phyloP scores from a whole-genome alignment of 331 rosid genomes.

The Dryas integrifolia region DNA sequence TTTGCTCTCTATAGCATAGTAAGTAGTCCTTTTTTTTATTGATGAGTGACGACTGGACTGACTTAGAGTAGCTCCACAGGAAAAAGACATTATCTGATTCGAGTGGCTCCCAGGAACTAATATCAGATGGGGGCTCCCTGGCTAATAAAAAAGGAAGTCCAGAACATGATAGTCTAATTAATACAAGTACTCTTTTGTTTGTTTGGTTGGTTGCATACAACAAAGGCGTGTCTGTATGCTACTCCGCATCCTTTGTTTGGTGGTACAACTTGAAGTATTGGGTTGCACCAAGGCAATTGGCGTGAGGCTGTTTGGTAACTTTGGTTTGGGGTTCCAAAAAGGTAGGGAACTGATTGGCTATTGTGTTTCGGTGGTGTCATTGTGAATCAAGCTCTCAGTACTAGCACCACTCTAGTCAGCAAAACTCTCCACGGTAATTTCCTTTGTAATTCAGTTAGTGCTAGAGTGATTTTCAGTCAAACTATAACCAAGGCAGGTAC shows the following conservation, averaged over 20 bases:
- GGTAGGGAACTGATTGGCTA: background rate
- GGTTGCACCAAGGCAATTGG: background rate
- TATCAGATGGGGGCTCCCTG: constrained; percentile 15
- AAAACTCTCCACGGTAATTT: background rate
- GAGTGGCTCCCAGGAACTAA: constrained; percentile 40
- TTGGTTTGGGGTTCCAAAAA: background rate
- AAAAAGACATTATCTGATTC: constrained; percentile 31
- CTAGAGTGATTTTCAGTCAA: no score
- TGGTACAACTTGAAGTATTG: background rate
- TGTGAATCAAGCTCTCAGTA: no score
- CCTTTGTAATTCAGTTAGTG: no score
- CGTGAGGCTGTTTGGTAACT: background rate
- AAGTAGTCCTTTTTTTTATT: constrained; percentile 8
- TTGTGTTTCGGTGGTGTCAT: background rate
- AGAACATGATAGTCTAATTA: background rate
- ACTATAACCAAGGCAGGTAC: no score
- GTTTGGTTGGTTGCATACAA: background rate
- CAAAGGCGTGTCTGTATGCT: background rate
- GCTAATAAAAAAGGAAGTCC: constrained; percentile 1
- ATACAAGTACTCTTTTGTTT: constrained; percentile 11
- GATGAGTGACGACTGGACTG: constrained; percentile 30
- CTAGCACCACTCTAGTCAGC: background rate
- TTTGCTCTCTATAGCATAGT: constrained; percentile 17
- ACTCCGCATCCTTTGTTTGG: background rate
- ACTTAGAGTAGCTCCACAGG: constrained; percentile 44